Evolutionary conservation across 257 asterid genomes (phyloP).

Genomic region (Solanum commersonii): DNA sequence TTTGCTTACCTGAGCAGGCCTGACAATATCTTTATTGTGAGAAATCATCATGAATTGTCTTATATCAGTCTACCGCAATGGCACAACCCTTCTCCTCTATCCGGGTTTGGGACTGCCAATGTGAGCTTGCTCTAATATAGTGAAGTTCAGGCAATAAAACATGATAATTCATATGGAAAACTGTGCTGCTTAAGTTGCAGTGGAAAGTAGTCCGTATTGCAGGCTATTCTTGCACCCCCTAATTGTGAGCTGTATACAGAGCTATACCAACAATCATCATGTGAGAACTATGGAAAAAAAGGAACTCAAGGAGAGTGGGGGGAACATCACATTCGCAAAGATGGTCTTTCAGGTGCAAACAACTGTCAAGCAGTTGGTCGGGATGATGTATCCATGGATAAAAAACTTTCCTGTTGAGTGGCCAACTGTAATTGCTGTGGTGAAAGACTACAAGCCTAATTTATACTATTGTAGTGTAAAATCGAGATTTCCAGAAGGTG

Average conservation of each 20-base stretch:
- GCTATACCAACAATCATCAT: neutral
- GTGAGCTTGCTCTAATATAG: neutral
- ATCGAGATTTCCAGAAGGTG: neutral
- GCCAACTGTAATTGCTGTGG: neutral
- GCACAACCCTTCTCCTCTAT: neutral
- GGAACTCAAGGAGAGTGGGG: neutral
- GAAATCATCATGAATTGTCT: neutral
- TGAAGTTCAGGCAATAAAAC: neutral
- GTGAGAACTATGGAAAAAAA: neutral
- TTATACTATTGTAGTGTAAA: neutral
- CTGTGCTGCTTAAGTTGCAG: neutral
- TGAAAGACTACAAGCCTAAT: neutral
- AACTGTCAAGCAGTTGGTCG: neutral
- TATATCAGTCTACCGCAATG: neutral
- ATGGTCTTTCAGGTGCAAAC: neutral
- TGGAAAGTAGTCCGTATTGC: neutral
- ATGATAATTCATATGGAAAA: neutral
- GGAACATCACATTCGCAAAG: neutral
- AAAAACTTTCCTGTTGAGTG: neutral
- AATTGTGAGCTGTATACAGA: neutral
- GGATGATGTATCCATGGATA: neutral
- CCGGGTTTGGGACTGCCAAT: neutral
- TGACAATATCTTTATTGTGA: neutral
- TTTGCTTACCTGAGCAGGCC: neutral
- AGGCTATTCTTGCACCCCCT: neutral